Percentiles rank a stretch among this genome's conserved stretches.
Evolutionary conservation across 176 grass and related monocot genomes (phyloP).

Genomic region (Triticum aestivum): IWGSC_CS_RefSeq_v2.1 NC_057803.1:525727814-525728313

Average conservation of each 20-base stretch:
- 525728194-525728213: no score
- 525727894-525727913: conserved; percentile 28
- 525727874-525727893: conserved; percentile 28
- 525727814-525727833: neutral
- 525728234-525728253: no score
- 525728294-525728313: no score
- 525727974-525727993: conserved; percentile 18
- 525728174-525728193: no score
- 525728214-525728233: no score
- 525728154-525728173: no score
- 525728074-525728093: neutral
- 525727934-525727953: conserved; percentile 29
- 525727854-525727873: neutral
- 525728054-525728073: neutral
- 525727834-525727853: neutral
- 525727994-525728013: conserved; percentile 1
- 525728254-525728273: no score
- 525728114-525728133: neutral
- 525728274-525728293: no score
- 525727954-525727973: conserved; percentile 13
- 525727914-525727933: conserved; percentile 44
- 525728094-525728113: neutral
- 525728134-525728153: no score
- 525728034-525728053: conserved; percentile 32
- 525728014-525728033: conserved; percentile 8